A percentile compares a stretch with the other conserved stretches of the same genome.
Conservation (phyloP, 345 rosid species). For the Gossypium mustelinum region DNA sequence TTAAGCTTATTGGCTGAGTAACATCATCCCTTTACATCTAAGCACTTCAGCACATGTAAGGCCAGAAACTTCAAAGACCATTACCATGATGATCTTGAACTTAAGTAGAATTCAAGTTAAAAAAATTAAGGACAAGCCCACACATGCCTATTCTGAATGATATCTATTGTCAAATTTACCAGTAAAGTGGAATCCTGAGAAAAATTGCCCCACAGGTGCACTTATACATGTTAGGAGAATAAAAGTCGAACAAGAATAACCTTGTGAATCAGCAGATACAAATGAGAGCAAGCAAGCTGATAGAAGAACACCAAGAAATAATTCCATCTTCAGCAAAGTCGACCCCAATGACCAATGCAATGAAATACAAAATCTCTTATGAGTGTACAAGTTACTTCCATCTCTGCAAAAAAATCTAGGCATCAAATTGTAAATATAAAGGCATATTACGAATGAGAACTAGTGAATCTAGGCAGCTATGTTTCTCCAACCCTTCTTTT, state of each 20-base stretch:
- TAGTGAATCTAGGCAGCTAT: not conserved
- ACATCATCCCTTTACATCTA: not conserved
- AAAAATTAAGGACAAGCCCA: not conserved
- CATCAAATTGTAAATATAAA: not conserved
- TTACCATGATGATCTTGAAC: not conserved
- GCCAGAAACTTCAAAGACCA: not conserved
- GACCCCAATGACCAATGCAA: slow-evolving; percentile 23
- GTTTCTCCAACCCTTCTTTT: not conserved
- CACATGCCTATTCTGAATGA: not conserved
- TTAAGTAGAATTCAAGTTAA: not conserved
- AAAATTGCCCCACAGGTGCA: not conserved
- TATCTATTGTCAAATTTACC: not conserved
- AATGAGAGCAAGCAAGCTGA: slow-evolving; percentile 46
- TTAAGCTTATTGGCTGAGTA: not conserved
- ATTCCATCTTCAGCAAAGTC: slow-evolving; percentile 49
- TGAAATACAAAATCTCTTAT: slow-evolving; percentile 8
- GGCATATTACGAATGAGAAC: not conserved
- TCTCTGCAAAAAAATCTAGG: slow-evolving; percentile 14
- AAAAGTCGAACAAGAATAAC: not conserved
- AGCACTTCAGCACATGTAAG: not conserved
- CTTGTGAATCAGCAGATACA: slow-evolving; percentile 71
- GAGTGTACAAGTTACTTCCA: slow-evolving; percentile 16
- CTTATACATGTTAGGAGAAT: slow-evolving; percentile 7
- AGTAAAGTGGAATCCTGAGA: not conserved
- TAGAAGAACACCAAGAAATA: slow-evolving; percentile 35